Conservation (phyloP, 352 stramenopile genomes). For the Pythium vanterpoolii region DNA sequence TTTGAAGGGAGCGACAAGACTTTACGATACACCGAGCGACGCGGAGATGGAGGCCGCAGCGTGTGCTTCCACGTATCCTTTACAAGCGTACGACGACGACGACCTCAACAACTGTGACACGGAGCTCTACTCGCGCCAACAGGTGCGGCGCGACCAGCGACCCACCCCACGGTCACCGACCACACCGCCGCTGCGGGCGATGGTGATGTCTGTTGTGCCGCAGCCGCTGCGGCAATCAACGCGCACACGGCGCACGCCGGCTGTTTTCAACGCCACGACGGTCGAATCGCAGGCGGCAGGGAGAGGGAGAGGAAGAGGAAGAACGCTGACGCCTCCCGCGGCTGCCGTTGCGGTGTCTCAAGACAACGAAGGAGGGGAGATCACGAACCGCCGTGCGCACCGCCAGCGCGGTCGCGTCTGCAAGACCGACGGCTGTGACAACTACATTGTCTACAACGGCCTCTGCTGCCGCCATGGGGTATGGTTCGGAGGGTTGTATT, state of each 20-base stretch:
- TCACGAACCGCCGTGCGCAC: conserved; percentile 15
- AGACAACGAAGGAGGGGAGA: neutral
- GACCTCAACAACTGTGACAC: no score
- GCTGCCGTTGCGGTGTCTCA: neutral
- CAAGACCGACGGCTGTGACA: conserved; percentile 31
- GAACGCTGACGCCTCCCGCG: neutral
- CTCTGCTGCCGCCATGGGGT: conserved; percentile 47
- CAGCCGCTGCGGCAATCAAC: neutral
- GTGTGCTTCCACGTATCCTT: no score
- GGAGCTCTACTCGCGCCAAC: no score
- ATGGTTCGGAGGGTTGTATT: neutral
- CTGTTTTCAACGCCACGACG: neutral
- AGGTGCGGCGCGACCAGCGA: no score
- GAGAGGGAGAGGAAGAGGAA: neutral
- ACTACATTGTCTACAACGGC: conserved; percentile 45
- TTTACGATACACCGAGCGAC: no score
- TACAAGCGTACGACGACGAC: no score
- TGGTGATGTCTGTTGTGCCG: neutral
- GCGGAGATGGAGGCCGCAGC: no score
- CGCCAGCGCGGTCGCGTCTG: conserved; percentile 27
- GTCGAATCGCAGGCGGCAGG: neutral
- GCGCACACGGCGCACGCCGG: neutral
- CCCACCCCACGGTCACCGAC: no score
- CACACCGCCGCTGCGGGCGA: no score
- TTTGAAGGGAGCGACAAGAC: no score